Percentiles rank a stretch among this genome's conserved stretches.
Evolutionary conservation across 2,329 filamentous ascomycete species (phyloP).

Genomic region (Colletotrichum navitas): DNA sequence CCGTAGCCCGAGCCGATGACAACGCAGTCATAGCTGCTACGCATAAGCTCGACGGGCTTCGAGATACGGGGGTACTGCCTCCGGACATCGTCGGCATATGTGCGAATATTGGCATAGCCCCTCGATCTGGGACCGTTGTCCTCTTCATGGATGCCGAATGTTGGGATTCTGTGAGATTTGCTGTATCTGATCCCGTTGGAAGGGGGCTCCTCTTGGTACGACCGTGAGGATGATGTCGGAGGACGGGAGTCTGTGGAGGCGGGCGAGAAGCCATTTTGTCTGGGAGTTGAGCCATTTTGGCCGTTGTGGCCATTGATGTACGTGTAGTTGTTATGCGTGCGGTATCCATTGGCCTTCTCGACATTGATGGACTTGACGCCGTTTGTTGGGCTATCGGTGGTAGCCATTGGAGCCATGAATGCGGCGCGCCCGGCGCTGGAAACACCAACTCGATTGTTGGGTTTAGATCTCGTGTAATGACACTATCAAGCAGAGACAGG

Average conservation of each 20-base stretch:
- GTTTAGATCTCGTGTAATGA: neutral
- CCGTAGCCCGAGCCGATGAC: constrained; percentile 79
- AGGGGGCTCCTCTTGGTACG: constrained; percentile 39
- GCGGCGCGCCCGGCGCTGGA: constrained; percentile 4
- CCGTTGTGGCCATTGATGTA: constrained; percentile 31
- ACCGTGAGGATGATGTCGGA: constrained; percentile 31
- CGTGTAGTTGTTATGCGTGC: constrained; percentile 17
- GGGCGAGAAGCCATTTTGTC: constrained; percentile 32
- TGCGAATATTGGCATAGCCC: constrained; percentile 47
- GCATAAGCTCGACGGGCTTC: constrained; percentile 68
- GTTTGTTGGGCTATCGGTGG: constrained; percentile 16
- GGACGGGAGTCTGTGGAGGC: constrained; percentile 35
- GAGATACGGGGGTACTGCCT: constrained; percentile 66
- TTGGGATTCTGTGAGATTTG: constrained; percentile 47
- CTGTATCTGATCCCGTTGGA: constrained; percentile 42
- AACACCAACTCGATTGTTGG: neutral
- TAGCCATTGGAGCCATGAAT: constrained; percentile 38
- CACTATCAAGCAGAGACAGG: neutral
- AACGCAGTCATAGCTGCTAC: constrained; percentile 71
- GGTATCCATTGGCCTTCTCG: constrained; percentile 30
- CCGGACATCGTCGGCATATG: constrained; percentile 46
- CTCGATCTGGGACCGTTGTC: constrained; percentile 52
- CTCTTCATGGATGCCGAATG: constrained; percentile 49
- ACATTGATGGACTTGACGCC: constrained; percentile 30
- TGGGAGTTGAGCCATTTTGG: constrained; percentile 28